Evolutionary conservation across 345 rosid genomes (phyloP), one percentile per base, ranked within the genome.

Genomic region (Linum usitatissimum): DNA sequence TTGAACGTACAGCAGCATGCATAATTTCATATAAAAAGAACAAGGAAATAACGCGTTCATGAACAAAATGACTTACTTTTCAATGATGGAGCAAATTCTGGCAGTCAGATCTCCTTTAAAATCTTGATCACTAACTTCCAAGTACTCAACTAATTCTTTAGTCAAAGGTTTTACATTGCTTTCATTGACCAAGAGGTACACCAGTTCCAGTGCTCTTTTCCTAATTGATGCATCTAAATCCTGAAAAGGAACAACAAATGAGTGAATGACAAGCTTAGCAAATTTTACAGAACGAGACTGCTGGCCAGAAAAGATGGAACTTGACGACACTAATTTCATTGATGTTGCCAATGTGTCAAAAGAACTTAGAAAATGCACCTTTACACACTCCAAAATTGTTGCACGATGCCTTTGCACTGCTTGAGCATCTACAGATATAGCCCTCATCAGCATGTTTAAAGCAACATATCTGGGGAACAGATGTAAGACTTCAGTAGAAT

Each of bases 91-190:
- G 79, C 99, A 94, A 65, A 94, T 88, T 79, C 90, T 94, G 73
- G 92, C 99, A 59, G 97, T 87, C 76, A 94, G 99, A 79, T 90
- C 95, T 72, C 81, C 97, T 78, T 88, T 94, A 73, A 94, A 94
- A 18, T 94, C 99, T 84, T 79, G 86, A 64, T 90, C 99, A 31
- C 96, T 87, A 70, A 86, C 80, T 94, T 90, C 95, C 86, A 94
- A 84, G 80, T 84, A 87, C 60, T 94, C 99, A 75, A 85, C 86
- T 49, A 94, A 82, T 76, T 90, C 99, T 76, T 87, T 94, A 10
- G 89, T 86, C 69, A 94, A 71, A 61, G 90, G 83, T 75, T 85
- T 90, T 76, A 88, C 97, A 77, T 94, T 94, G 71, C 66, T 90
- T 70, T 86, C 97, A 75, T 90, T 94, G 51, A 94, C 88, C 64